phyloP scores from a whole-genome alignment of 2,329 filamentous ascomycete species.

The Neonectria magnoliae region DNA sequence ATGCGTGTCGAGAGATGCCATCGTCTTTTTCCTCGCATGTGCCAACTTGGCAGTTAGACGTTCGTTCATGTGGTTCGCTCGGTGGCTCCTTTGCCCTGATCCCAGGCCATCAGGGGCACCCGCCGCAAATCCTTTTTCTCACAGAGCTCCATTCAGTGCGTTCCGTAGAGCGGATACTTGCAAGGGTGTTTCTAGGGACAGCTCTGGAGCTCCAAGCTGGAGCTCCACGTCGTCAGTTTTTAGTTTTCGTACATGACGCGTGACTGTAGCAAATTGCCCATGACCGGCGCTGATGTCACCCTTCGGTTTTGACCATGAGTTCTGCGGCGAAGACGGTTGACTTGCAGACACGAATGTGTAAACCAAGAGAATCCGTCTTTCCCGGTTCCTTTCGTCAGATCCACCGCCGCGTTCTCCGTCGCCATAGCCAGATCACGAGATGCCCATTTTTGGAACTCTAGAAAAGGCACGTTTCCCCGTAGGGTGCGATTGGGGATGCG shows the following conservation, averaged over 20 bases:
- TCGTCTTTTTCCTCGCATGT: background rate
- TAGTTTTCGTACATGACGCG: background rate
- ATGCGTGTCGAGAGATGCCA: background rate
- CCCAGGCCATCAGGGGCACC: background rate
- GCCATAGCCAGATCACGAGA: background rate
- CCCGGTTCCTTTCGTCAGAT: background rate
- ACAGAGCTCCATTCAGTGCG: slow-evolving; percentile 10
- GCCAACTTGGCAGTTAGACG: slow-evolving; percentile 16
- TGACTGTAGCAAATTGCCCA: slow-evolving; percentile 10
- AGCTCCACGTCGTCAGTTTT: background rate
- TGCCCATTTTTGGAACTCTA: background rate
- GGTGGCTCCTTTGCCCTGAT: slow-evolving; percentile 17
- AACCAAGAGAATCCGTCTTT: background rate
- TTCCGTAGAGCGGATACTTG: slow-evolving; percentile 15
- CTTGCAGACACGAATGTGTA: background rate
- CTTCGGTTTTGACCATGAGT: background rate
- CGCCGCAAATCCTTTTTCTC: background rate
- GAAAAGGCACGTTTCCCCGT: background rate
- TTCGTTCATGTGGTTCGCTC: slow-evolving; percentile 14
- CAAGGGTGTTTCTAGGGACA: slow-evolving; percentile 10
- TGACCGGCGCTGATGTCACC: slow-evolving; percentile 11
- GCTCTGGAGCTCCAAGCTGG: slow-evolving; percentile 7
- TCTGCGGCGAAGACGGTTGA: background rate
- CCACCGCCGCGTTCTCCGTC: background rate
- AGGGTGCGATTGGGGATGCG: background rate